Conservation (phyloP, 2,329 filamentous ascomycete genomes). For the Beauveria scarabaeidicola region DNA sequence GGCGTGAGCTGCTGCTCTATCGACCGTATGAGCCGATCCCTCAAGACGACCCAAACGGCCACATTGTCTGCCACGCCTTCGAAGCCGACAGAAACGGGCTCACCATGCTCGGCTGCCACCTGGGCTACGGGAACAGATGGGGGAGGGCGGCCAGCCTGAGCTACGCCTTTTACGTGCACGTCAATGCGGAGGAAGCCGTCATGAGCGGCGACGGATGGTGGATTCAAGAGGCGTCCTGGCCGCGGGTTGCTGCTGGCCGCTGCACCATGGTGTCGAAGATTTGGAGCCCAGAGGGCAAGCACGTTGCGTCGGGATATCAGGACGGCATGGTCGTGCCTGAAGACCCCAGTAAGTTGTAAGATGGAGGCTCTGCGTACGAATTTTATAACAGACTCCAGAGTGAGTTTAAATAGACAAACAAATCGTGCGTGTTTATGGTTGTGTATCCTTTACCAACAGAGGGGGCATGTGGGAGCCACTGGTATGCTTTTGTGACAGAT, state of each 20-base stretch:
- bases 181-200: slow-evolving; percentile 38
- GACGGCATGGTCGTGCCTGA: slow-evolving; percentile 33
- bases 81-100: slow-evolving; percentile 46
- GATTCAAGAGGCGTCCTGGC: slow-evolving; percentile 44
- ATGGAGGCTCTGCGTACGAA: neutral
- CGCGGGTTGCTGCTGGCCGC: slow-evolving; percentile 37
- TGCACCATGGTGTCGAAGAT: slow-evolving; percentile 41
- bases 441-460: no score
- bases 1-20: slow-evolving; percentile 42
- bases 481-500: no score
- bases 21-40: slow-evolving; percentile 37
- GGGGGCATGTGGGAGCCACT: no score
- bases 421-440: no score
- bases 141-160: slow-evolving; percentile 37
- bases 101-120: slow-evolving; percentile 41
- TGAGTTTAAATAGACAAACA: no score
- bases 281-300: slow-evolving; percentile 44
- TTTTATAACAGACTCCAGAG: neutral
- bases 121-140: slow-evolving; percentile 36
- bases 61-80: slow-evolving; percentile 42
- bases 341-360: neutral
- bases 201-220: slow-evolving; percentile 43
- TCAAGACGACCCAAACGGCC: slow-evolving; percentile 31
- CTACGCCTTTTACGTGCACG: slow-evolving; percentile 45
- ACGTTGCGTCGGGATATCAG: slow-evolving; percentile 47